Evolutionary conservation across 2,329 filamentous ascomycete genomes (phyloP), one percentile per base, ranked within the genome.

Genomic region (Parastagonospora nodorum): DNA sequence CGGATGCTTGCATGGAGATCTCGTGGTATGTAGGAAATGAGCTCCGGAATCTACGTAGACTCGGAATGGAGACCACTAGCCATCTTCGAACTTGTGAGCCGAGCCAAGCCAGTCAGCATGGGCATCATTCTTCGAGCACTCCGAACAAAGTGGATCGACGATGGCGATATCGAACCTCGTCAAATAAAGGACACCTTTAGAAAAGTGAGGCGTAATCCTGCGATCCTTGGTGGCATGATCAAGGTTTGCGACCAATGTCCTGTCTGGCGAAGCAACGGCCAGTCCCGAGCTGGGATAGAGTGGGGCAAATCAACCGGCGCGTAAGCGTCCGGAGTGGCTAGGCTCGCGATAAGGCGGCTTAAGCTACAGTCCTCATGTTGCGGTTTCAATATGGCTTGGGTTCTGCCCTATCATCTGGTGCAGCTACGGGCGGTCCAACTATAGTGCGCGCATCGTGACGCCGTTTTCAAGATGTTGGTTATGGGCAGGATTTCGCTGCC

Each of bases 281-380:
- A 67, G 67, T 72, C 68, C 68, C 69, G 64, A 71, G 65, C 57
- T 57, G 49, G 49, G 60, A 64, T 51, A 57, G 62, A 59, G 58
- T 64, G 53, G 53, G 53, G 60, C 55, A 64, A 68, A 72, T 73
- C 70, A 71, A 63, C 69, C 62, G 70, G 68, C 67, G 69, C 68
- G 65, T 72, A 72, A 64, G 63, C 61, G 60, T 66, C 57, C 61
- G 53, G 51, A 57, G 42, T 52, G 53, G 58, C 59, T 60, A 58
- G 54, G 48, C 55, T 50, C 50, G 52, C 57, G 62, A 69, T 64
- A 67, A 65, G 63, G 58, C 60, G 41, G 49, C 52, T 42, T 42
- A 51, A 49, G 55, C 42, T 54, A 40, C 48, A 42, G 19, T 31
- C 48, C 43, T 51, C 39, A 49, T 48, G 53, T 55, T 51, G 52